A percentile compares a stretch with the other conserved stretches of the same genome.
phyloP scores from a whole-genome alignment of 768 basidiomycete species.

The Lentinula guzmanii region DNA sequence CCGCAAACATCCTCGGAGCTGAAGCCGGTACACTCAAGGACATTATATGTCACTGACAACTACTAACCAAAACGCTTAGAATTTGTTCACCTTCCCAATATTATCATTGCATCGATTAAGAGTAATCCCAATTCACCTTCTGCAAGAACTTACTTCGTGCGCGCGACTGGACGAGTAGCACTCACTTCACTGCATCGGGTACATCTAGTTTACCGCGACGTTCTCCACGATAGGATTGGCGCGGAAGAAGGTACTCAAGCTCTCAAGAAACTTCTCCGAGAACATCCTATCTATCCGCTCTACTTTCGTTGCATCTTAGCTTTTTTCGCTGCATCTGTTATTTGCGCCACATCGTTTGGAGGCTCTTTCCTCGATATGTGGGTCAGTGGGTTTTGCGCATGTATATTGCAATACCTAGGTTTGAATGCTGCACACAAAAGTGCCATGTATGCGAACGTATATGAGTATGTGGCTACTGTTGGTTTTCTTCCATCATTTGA shows the following conservation, averaged over 20 bases:
- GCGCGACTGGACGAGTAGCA: constrained; percentile 73
- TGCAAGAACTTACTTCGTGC: constrained; percentile 76
- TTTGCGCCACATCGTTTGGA: constrained; percentile 79
- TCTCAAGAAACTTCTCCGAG: constrained; percentile 56
- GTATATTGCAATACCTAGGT: constrained; percentile 72
- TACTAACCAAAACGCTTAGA: constrained; percentile 24
- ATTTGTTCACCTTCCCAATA: constrained; percentile 78
- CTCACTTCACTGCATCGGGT: constrained; percentile 78
- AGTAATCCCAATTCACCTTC: constrained; percentile 67
- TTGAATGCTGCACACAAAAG: constrained; percentile 80
- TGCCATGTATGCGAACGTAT: constrained; percentile 90
- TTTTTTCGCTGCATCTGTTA: constrained; percentile 72
- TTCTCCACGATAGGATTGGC: constrained; percentile 76
- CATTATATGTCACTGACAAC: neutral
- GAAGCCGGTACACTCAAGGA: constrained; percentile 43
- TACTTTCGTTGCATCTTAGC: constrained; percentile 66
- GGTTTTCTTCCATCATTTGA: neutral
- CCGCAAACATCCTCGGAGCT: constrained; percentile 71
- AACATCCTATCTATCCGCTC: constrained; percentile 64
- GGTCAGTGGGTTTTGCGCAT: constrained; percentile 66
- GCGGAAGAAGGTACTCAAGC: constrained; percentile 66
- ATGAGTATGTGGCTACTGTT: constrained; percentile 51
- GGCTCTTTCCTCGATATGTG: constrained; percentile 81
- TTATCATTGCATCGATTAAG: constrained; percentile 78
- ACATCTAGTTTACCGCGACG: constrained; percentile 79